Percentiles rank a stretch among this genome's conserved stretches.
phyloP scores from a whole-genome alignment of 1,139 yeast species.

The Yamadazyma sp. region DNA sequence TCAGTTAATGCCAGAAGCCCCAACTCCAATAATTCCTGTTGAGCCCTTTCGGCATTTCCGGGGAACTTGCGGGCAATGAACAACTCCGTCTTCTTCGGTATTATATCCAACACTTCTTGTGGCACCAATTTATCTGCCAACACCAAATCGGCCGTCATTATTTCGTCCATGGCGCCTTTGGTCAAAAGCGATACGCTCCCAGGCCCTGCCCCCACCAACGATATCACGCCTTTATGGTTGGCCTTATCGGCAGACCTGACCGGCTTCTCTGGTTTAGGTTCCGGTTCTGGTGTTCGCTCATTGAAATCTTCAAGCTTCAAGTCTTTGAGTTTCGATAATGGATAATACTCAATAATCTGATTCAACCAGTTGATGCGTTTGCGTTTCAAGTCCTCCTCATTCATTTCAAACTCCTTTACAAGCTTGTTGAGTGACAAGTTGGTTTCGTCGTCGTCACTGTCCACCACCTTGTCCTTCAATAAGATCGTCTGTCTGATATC shows the following conservation, averaged over 20 bases:
- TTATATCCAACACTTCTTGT: slow-evolving; percentile 75
- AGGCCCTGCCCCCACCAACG: slow-evolving; percentile 93
- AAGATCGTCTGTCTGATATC: slow-evolving; percentile 58
- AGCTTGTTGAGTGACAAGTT: slow-evolving; percentile 54
- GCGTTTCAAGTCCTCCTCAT: slow-evolving; percentile 49
- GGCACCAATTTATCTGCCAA: slow-evolving; percentile 94
- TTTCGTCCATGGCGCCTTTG: slow-evolving; percentile 80
- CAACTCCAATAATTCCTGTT: slow-evolving; percentile 70
- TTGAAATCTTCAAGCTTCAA: slow-evolving; percentile 57
- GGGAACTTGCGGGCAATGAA: slow-evolving; percentile 94
- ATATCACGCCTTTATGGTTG: slow-evolving; percentile 51
- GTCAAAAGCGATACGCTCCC: slow-evolving; percentile 85
- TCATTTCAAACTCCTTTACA: slow-evolving; percentile 60
- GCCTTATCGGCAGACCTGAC: background rate
- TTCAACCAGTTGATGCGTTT: slow-evolving; percentile 82
- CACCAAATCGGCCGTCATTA: slow-evolving; percentile 77
- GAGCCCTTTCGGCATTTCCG: slow-evolving; percentile 95
- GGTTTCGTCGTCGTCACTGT: slow-evolving; percentile 23
- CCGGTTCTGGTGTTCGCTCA: slow-evolving; percentile 6
- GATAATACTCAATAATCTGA: slow-evolving; percentile 90
- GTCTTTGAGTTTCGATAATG: slow-evolving; percentile 61
- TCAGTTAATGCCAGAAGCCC: slow-evolving; percentile 64
- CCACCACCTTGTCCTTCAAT: slow-evolving; percentile 55
- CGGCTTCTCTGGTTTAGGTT: background rate
- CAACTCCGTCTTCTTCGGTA: slow-evolving; percentile 70